phyloP scores from a whole-genome alignment of 1,284 basidiomycete species.

The Thecaphora frezii region DNA sequence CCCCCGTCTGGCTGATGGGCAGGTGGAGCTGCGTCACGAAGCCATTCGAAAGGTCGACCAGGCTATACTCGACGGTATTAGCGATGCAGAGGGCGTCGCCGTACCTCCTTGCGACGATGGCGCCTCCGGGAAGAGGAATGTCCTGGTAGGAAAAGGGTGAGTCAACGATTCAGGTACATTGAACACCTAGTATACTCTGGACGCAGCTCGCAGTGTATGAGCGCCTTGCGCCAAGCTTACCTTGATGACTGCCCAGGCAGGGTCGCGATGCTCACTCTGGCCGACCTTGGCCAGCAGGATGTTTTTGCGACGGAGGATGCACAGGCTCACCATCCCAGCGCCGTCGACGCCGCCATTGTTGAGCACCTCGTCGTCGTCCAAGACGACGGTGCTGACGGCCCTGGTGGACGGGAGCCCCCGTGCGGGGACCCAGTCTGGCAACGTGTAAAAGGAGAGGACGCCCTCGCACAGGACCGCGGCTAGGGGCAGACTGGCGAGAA shows the following conservation, averaged over 20 bases:
- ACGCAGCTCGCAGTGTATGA: no score
- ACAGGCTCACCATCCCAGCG: slow-evolving; percentile 44
- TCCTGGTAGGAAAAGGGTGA: slow-evolving; percentile 14
- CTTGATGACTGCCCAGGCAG: slow-evolving; percentile 39
- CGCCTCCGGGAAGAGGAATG: slow-evolving; percentile 46
- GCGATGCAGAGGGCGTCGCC: slow-evolving; percentile 51
- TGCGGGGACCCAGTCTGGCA: slow-evolving; percentile 25
- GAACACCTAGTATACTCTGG: no score
- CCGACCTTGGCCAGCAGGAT: slow-evolving; percentile 45
- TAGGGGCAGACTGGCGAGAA: slow-evolving; percentile 18
- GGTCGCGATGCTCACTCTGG: slow-evolving; percentile 21
- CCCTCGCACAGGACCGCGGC: slow-evolving; percentile 38
- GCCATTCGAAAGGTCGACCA: slow-evolving; percentile 44
- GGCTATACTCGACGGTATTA: slow-evolving; percentile 48
- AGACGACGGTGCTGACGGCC: slow-evolving; percentile 30
- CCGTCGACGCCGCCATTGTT: slow-evolving; percentile 21
- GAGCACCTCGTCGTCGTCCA: slow-evolving; percentile 32
- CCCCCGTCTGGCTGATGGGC: slow-evolving; percentile 52
- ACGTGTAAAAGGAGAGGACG: slow-evolving; percentile 30
- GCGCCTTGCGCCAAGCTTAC: not conserved
- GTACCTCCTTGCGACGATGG: slow-evolving; percentile 48
- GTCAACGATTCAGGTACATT: not conserved
- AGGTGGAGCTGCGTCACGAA: slow-evolving; percentile 44
- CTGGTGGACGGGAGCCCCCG: slow-evolving; percentile 21
- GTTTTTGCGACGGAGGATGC: slow-evolving; percentile 48